These are phyloP conservation scores for Solanum lignicaule DNA, from an alignment of 257 asterid genomes.

Conservation along the genomic window DNA sequence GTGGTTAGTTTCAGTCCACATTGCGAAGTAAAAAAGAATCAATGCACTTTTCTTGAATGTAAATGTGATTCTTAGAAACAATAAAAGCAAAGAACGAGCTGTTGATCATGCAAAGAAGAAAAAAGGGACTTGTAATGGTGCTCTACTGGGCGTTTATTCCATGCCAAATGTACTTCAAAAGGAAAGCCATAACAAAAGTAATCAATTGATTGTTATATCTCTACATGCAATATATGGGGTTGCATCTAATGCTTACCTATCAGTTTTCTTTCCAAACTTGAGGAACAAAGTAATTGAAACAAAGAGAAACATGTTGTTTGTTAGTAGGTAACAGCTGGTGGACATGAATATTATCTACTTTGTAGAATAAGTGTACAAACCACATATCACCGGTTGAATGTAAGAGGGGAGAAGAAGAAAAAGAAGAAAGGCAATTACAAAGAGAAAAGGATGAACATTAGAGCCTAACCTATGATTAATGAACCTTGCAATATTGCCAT, in stretches of 20 bases:
- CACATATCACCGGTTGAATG: neutral
- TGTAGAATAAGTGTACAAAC: neutral
- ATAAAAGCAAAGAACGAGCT: neutral
- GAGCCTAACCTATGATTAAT: constrained; percentile 50
- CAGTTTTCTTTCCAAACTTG: neutral
- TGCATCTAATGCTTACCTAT: neutral
- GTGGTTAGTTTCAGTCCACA: neutral
- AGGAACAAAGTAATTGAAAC: neutral
- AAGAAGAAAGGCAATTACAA: neutral
- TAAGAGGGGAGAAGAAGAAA: neutral
- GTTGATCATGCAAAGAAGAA: neutral
- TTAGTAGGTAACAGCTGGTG: neutral
- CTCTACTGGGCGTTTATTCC: neutral
- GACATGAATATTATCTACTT: neutral
- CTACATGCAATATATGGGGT: neutral
- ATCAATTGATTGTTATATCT: neutral
- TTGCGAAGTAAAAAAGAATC: neutral
- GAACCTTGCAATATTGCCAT: constrained; percentile 64
- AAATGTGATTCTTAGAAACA: neutral
- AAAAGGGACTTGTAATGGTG: neutral
- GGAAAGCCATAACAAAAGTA: neutral
- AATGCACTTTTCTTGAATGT: neutral
- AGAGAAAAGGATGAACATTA: neutral
- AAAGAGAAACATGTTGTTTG: neutral
- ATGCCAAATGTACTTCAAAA: neutral